Evolutionary conservation across 805 yeast genomes (phyloP).

Genomic region (Teunomyces funiuensis): DNA sequence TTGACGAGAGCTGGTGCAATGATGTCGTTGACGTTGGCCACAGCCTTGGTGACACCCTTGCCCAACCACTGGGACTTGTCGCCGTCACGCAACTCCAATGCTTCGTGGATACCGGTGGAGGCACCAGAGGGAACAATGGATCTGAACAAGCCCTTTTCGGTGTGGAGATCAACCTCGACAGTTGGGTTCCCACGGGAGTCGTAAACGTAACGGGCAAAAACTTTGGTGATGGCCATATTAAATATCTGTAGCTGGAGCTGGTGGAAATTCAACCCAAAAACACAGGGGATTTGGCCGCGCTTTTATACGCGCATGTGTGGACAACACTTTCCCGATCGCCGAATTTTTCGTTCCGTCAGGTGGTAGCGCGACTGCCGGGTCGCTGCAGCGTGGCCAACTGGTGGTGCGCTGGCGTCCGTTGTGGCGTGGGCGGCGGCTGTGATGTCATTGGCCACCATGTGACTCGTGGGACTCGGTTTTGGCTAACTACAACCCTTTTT

Average conservation of each 20-base stretch:
- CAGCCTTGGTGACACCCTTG: constrained; percentile 97
- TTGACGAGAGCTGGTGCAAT: constrained; percentile 91
- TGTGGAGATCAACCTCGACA: constrained; percentile 95
- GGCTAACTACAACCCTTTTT: no score
- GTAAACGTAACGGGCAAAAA: constrained; percentile 95
- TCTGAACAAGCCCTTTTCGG: constrained; percentile 92
- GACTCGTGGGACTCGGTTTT: not conserved
- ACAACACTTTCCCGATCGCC: constrained; percentile 25
- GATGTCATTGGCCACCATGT: no score
- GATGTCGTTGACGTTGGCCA: constrained; percentile 89
- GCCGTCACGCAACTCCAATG: constrained; percentile 96
- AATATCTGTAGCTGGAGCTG: not conserved
- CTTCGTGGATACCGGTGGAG: constrained; percentile 98
- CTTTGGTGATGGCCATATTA: constrained; percentile 80
- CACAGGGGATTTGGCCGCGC: not conserved
- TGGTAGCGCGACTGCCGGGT: no score
- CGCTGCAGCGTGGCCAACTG: no score
- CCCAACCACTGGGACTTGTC: constrained; percentile 98
- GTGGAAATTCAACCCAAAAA: not conserved
- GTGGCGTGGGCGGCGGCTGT: not conserved
- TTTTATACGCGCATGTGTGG: constrained; percentile 14
- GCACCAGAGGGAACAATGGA: constrained; percentile 99
- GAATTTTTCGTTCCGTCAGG: constrained; percentile 5
- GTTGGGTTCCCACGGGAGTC: constrained; percentile 99
- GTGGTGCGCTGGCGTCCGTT: not conserved